These are phyloP conservation scores for Penicillium sp. DNA, from an alignment of 2,329 filamentous ascomycete genomes.

Conservation along the genomic window DNA sequence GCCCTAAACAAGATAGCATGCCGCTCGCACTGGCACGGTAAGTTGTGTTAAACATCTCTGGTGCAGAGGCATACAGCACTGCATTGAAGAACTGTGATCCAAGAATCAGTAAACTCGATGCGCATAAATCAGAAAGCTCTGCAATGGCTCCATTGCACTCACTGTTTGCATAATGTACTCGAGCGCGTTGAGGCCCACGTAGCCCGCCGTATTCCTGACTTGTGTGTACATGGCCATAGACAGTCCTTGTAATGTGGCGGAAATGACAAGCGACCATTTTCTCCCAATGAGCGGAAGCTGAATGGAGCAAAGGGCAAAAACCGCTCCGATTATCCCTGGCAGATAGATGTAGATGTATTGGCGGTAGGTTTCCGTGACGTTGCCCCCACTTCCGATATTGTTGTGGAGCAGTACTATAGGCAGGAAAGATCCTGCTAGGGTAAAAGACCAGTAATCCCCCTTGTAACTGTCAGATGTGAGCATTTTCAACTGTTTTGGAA, in stretches of 20 bases:
- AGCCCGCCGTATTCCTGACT: slow-evolving; percentile 10
- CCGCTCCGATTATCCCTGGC: slow-evolving; percentile 9
- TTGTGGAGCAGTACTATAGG: slow-evolving; percentile 10
- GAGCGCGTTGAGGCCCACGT: slow-evolving; percentile 12
- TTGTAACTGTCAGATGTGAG: too few relatives aligned
- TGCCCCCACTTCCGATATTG: slow-evolving; percentile 11
- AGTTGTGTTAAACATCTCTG: slow-evolving; percentile 8
- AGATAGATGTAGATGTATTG: slow-evolving; percentile 17
- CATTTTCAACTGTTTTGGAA: too few relatives aligned
- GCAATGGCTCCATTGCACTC: too few relatives aligned
- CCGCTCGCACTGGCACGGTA: slow-evolving; percentile 12
- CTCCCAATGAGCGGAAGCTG: slow-evolving; percentile 10
- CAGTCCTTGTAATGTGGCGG: slow-evolving; percentile 9
- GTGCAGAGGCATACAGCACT: slow-evolving; percentile 7
- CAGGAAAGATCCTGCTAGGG: slow-evolving; percentile 9
- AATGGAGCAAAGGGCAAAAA: slow-evolving; percentile 13
- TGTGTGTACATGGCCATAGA: slow-evolving; percentile 17
- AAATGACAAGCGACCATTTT: slow-evolving; percentile 15
- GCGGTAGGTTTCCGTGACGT: slow-evolving; percentile 10
- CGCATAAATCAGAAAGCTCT: too few relatives aligned
- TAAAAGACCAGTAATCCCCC: slow-evolving; percentile 16
- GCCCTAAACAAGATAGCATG: slow-evolving; percentile 10
- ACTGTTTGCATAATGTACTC: slow-evolving; percentile 17
- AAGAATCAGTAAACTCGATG: too few relatives aligned
- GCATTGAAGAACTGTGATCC: slow-evolving; percentile 6